Percentiles rank a stretch among this genome's conserved stretches.
These are phyloP conservation scores for Fusarium coffeatum DNA, from an alignment of 2,329 filamentous ascomycete species.

Conservation along the genomic window DNA sequence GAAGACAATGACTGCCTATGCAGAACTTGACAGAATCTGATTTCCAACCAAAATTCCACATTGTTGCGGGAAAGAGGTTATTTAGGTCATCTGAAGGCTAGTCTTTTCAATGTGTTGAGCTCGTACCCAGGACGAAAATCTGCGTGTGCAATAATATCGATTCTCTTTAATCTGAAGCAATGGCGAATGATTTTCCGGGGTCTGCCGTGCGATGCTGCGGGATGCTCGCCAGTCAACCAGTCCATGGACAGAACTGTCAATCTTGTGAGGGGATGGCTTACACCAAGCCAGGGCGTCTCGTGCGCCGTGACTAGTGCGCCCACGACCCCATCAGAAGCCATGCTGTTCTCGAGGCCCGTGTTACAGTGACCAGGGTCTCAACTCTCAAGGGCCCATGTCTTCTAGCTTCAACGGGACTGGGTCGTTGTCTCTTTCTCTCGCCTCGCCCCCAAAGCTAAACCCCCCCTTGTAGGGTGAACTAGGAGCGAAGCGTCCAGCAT, in stretches of 20 bases:
- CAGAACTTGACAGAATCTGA: not conserved
- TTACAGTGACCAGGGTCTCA: slow-evolving; percentile 5
- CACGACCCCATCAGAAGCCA: slow-evolving; percentile 33
- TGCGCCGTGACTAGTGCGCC: slow-evolving; percentile 45
- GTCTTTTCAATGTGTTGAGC: slow-evolving; percentile 18
- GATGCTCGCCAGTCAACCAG: slow-evolving; percentile 33
- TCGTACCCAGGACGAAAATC: slow-evolving; percentile 8
- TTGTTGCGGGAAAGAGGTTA: slow-evolving; percentile 10
- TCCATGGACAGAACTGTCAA: slow-evolving; percentile 31
- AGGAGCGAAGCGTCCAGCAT: slow-evolving; percentile 37
- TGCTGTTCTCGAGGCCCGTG: slow-evolving; percentile 38
- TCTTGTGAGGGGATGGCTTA: slow-evolving; percentile 41
- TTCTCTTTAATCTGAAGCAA: slow-evolving; percentile 2
- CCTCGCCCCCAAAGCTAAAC: slow-evolving; percentile 32
- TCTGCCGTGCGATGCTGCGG: slow-evolving; percentile 15
- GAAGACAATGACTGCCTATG: not conserved
- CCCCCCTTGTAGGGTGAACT: slow-evolving; percentile 34
- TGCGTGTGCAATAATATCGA: not conserved
- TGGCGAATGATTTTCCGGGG: slow-evolving; percentile 16
- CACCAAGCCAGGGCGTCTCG: slow-evolving; percentile 48
- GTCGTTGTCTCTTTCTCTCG: slow-evolving; percentile 9
- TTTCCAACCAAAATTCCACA: not conserved
- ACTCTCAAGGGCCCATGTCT: slow-evolving; percentile 9
- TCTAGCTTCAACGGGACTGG: slow-evolving; percentile 24
- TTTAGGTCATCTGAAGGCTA: slow-evolving; percentile 24